phyloP scores from a whole-genome alignment of 257 asterid species.

The Forsythia viridissima region DNA sequence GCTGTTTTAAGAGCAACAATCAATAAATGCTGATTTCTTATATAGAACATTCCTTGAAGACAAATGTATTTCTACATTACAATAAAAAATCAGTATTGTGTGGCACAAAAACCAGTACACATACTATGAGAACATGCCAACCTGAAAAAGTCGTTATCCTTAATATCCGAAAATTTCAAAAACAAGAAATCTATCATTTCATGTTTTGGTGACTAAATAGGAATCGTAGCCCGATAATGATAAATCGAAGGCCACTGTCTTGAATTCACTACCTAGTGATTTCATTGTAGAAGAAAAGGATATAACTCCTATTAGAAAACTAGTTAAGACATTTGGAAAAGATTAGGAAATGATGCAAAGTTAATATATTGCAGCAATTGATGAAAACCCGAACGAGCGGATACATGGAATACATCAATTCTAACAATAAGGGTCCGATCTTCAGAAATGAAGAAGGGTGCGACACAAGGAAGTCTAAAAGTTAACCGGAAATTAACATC shows the following conservation, averaged over 20 bases:
- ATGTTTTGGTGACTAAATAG: constrained; percentile 60
- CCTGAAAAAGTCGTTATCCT: constrained; percentile 65
- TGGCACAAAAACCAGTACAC: background rate
- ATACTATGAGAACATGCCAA: constrained; percentile 1
- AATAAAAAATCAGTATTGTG: no score
- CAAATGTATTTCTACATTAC: background rate
- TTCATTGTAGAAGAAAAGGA: background rate
- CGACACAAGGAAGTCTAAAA: no score
- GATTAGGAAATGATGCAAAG: background rate
- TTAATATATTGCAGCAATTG: constrained; percentile 64
- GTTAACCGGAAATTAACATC: constrained; percentile 57
- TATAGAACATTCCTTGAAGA: no score
- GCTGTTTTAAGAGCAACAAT: no score
- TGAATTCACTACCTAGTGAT: constrained; percentile 64
- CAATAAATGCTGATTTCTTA: no score
- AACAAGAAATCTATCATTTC: constrained; percentile 63
- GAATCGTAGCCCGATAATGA: constrained; percentile 61
- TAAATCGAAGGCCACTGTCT: constrained; percentile 69
- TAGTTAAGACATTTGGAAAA: background rate
- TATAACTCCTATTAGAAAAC: background rate
- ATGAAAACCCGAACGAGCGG: constrained; percentile 66
- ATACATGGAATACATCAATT: constrained; percentile 87
- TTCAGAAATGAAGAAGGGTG: background rate
- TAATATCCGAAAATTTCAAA: background rate
- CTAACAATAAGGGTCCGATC: constrained; percentile 66